Conservation (phyloP, 371 early-diverging fungal species). For the Mucor saturninus region DNA sequence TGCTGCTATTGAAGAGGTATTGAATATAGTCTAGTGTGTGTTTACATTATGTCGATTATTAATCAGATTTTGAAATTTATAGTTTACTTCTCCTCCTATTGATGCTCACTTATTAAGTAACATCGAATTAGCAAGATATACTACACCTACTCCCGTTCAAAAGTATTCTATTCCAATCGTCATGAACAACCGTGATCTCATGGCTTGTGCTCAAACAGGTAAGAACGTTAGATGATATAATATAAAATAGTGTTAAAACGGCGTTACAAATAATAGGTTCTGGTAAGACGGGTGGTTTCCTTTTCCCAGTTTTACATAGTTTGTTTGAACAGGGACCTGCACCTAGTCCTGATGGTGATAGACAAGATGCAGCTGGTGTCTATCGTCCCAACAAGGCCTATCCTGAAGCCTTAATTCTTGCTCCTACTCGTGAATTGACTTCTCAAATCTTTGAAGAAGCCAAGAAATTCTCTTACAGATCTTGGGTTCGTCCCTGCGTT, state of each 20-base stretch:
- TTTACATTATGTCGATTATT: not conserved
- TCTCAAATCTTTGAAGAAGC: conserved; percentile 90
- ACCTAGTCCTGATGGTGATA: conserved; percentile 53
- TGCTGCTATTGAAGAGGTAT: conserved; percentile 58
- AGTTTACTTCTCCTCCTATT: conserved; percentile 74
- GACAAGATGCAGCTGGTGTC: conserved; percentile 58
- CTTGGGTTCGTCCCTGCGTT: conserved; percentile 88
- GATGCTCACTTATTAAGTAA: conserved; percentile 90
- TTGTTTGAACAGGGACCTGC: conserved; percentile 91
- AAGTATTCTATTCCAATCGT: conserved; percentile 92
- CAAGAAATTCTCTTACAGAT: conserved; percentile 84
- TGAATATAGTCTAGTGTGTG: conserved; percentile 29
- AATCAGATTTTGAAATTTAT: not conserved
- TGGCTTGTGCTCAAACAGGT: conserved; percentile 93
- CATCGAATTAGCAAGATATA: conserved; percentile 90
- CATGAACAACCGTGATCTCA: conserved; percentile 73
- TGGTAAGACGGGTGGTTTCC: conserved; percentile 90
- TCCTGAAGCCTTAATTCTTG: conserved; percentile 87
- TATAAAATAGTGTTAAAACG: not conserved
- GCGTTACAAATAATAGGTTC: conserved; percentile 62
- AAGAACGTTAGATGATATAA: not conserved
- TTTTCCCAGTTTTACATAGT: conserved; percentile 89
- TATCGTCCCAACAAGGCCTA: conserved; percentile 86
- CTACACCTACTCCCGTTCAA: conserved; percentile 96
- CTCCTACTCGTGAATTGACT: conserved; percentile 99